These are phyloP conservation scores for Senna tora DNA, from an alignment of 306 rosid genomes.

Conservation along the genomic window DNA sequence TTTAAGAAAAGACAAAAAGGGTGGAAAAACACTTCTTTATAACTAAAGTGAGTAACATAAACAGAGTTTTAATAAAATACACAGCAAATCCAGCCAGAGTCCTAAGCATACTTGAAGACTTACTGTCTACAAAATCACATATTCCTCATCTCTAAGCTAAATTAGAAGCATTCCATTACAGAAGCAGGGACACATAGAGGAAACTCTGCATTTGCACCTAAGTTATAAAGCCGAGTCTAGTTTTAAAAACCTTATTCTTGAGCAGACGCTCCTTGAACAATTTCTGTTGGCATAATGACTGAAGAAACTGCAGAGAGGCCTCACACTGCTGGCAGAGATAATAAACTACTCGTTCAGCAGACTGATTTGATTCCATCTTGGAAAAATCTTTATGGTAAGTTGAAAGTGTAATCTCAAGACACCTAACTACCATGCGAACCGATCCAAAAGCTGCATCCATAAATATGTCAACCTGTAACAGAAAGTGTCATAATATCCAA, in stretches of 20 bases:
- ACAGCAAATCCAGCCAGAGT: background rate
- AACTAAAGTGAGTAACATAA: background rate
- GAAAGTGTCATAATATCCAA: conserved; percentile 45
- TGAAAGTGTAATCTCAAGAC: conserved; percentile 61
- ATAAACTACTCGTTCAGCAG: conserved; percentile 65
- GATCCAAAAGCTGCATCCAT: conserved; percentile 98
- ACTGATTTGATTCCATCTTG: conserved; percentile 42
- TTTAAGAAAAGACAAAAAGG: background rate
- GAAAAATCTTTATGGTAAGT: conserved; percentile 47
- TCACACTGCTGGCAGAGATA: conserved; percentile 93
- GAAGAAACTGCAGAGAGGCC: conserved; percentile 94
- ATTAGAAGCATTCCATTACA: conserved; percentile 11
- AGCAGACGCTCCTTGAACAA: conserved; percentile 81
- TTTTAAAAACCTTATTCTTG: conserved; percentile 74
- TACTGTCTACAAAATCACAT: background rate
- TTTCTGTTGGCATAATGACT: conserved; percentile 82
- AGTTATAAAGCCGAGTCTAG: conserved; percentile 30
- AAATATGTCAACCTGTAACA: conserved; percentile 84
- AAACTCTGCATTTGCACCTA: conserved; percentile 22
- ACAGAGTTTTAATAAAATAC: background rate
- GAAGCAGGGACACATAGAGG: conserved; percentile 27
- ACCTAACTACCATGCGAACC: conserved; percentile 66
- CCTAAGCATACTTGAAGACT: background rate
- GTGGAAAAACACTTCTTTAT: background rate
- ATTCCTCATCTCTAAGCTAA: background rate